Evolutionary conservation across 2,329 filamentous ascomycete species (phyloP).

Genomic region (Emericellopsis atlantica): DNA sequence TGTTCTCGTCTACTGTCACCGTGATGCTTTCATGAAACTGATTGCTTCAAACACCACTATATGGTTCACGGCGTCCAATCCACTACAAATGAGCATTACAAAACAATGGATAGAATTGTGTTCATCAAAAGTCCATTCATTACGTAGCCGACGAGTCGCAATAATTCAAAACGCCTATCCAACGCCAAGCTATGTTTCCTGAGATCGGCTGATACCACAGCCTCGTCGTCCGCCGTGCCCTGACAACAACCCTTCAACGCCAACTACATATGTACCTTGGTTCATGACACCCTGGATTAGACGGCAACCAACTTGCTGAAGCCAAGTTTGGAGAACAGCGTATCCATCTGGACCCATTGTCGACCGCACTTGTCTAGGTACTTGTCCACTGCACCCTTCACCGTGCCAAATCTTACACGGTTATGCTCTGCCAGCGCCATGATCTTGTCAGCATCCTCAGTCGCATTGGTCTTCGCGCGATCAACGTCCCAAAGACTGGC

Average conservation of each 20-base stretch:
- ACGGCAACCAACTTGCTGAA: constrained; percentile 23
- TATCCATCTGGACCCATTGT: constrained; percentile 91
- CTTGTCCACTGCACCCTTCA: constrained; percentile 65
- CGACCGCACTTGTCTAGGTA: constrained; percentile 84
- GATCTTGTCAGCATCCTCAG: constrained; percentile 51
- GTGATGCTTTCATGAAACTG: not conserved
- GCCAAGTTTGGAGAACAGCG: constrained; percentile 60
- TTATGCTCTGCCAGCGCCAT: constrained; percentile 71
- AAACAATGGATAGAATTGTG: not conserved
- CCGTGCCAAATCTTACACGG: constrained; percentile 60
- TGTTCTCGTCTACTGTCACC: not conserved
- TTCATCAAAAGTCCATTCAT: not conserved
- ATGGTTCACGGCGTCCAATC: not conserved
- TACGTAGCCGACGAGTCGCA: not conserved
- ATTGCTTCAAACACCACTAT: not conserved
- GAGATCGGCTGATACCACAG: too few relatives aligned
- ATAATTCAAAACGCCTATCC: not conserved
- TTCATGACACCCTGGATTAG: not conserved
- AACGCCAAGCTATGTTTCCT: not conserved
- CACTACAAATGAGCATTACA: not conserved
- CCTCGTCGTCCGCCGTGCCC: too few relatives aligned
- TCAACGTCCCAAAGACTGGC: constrained; percentile 81
- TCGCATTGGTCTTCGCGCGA: constrained; percentile 48
- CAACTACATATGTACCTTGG: not conserved
- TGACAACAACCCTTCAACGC: not conserved